Evolutionary conservation across 148 eudicot species (phyloP), one percentile per base, ranked within the genome.

Genomic region (Tetragonia tetragonoides): DNA sequence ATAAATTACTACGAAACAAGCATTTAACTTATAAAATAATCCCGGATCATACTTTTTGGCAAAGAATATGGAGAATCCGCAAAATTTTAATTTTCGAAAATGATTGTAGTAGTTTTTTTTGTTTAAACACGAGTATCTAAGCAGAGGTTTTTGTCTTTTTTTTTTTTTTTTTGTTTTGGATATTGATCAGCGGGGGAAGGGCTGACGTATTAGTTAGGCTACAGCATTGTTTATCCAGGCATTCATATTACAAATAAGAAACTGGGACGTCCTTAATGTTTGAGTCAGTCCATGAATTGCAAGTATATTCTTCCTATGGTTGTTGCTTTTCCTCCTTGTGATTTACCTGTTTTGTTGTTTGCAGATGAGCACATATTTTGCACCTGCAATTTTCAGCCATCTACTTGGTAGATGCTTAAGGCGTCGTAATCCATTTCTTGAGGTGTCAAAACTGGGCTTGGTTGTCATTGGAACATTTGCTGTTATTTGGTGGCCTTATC

Each of bases 331-430:
- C n/a, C 42, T 66, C 40, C 51, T 49, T n/a, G 60, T 44, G 41
- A 16, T 54, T 70, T 39, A 18, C 41, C 20, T 16, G 15, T 21
- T 71, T 77, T 24, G 72, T 77, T 65, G 82, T 65, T 54, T 83
- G 88, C 93, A 93, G 97, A 95, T 95, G 99, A 91, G 97, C 86
- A 91, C 94, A 77, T 95, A 95, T 86, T 91, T 84, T 83, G 99
- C 99, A 20, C 97, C 97, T 79, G 97, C 99, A 41, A 93, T 93
- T 85, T 93, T 95, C 84, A 84, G 89, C 86, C 87, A 90, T 84
- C 94, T 91, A 61, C 84, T 92, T 73, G 99, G 99, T 24, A 95
- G 90, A 85, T 83, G 97, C 86, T 79, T 93, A 72, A 93, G 83
- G 88, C 85, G 87, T 47, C 90, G 74, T 54, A 83, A 90, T 83